Conservation (phyloP, 2,329 filamentous ascomycete species). For the Penicillium digitatum region DNA sequence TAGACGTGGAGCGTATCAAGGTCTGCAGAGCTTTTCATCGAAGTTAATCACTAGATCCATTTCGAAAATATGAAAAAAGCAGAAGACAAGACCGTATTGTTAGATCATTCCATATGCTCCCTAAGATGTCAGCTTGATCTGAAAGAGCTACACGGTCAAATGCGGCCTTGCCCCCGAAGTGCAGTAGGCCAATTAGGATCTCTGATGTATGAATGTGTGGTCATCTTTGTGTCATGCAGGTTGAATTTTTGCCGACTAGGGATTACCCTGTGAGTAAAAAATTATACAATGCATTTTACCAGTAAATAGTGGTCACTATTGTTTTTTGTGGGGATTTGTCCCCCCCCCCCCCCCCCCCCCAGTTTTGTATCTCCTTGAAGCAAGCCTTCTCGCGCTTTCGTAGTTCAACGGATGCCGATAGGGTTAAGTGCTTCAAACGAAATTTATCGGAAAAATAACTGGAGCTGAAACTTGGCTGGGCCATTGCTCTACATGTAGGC, state of each 20-base stretch:
- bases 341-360: too few species aligned
- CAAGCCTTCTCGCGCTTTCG: too few species aligned
- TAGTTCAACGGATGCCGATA: too few species aligned
- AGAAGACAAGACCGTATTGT: background rate
- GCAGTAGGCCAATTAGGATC: background rate
- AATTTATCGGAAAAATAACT: too few species aligned
- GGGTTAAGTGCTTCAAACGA: too few species aligned
- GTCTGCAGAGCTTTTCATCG: too few species aligned
- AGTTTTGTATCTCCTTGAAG: too few species aligned
- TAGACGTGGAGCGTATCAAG: background rate
- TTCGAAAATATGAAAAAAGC: background rate
- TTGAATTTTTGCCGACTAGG: background rate
- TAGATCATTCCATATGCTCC: background rate
- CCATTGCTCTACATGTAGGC: too few species aligned
- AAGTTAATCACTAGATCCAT: background rate
- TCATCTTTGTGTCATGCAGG: conserved; percentile 5
- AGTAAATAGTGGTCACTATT: too few species aligned
- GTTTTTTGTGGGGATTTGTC: too few species aligned
- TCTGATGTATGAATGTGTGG: background rate
- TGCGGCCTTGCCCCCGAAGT: background rate
- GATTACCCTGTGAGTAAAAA: background rate
- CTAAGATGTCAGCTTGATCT: background rate
- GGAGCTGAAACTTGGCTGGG: too few species aligned
- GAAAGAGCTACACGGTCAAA: background rate
- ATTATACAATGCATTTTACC: too few species aligned